Base-by-base conservation (phyloP, 805 yeast species). In the Candida coquimbonensis region DNA sequence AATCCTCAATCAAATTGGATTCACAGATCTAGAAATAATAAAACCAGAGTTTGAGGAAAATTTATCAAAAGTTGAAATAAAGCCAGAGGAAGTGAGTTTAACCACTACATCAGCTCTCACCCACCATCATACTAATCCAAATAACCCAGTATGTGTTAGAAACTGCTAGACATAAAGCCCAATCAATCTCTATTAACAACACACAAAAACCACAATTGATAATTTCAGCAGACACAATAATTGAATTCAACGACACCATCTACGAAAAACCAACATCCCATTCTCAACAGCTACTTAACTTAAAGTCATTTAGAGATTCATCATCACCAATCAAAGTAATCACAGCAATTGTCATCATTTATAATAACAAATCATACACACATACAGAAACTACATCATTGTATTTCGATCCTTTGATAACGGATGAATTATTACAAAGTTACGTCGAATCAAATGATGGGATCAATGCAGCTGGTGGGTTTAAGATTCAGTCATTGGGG, bases 401-500 rank as follows among this genome's bases (percentile, higher is more conserved):
- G 5, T 44, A 54, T 19, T 67, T 78, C 56, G 77, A 76, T 44
- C 51, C 65, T 9, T 47, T 58, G 1, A 63, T 80, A 13, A 70
- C 80, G 1, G 79, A 78, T 52, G 77, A 70, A n/a, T 68, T 81
- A 36, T 56, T 91, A 5, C 57, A 73, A 25, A 67, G 70, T 14
- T 91, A 91, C 61, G 83, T 85, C 11, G 72, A 72, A 3, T 66
- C 81, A 2, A 82, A 74, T 21, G 97, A 91, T 60, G 98, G 93
- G 1, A 46, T 71, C 8, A 74, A 74, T 40, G 97, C 87, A 1
- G 96, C 98, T 2, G 99, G 97, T 7, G 99, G 99, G 1, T 90
- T 87, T 66, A 81, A 80, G 54, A 81, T 84, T 48, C 98, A 91
- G 64, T 86, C 82, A 0, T 60, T 62, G 9, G 93, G 95, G 2